These are phyloP conservation scores for Fusarium marasasianum DNA, from an alignment of 2,329 filamentous ascomycete genomes.

Conservation along the genomic window DNA sequence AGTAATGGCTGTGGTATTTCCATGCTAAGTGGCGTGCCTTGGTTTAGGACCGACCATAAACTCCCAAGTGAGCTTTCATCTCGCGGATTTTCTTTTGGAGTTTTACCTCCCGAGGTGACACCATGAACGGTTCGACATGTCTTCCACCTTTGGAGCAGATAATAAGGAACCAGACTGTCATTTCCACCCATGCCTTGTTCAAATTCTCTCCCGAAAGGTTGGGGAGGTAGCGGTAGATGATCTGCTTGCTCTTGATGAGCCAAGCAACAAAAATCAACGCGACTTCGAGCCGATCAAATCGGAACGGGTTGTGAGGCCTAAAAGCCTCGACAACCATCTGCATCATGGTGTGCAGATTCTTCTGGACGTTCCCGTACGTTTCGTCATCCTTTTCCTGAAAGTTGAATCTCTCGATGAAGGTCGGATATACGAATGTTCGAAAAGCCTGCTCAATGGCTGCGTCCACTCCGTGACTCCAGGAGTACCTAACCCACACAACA, in stretches of 20 bases:
- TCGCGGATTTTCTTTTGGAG: not conserved
- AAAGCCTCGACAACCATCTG: not conserved
- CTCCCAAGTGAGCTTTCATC: not conserved
- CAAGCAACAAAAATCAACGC: not conserved
- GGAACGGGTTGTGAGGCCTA: rapidly evolving
- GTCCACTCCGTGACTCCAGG: not conserved
- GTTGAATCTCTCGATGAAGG: rapidly evolving
- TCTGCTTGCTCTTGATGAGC: not conserved
- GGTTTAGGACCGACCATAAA: not conserved
- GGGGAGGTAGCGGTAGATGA: not conserved
- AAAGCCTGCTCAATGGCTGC: not conserved
- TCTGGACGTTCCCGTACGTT: rapidly evolving
- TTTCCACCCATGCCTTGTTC: not conserved
- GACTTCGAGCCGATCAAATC: rapidly evolving
- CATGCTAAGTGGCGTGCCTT: not conserved
- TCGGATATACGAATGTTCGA: not conserved
- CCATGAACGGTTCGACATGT: not conserved
- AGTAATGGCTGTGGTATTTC: not conserved
- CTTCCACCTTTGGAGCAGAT: not conserved
- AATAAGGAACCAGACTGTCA: not conserved
- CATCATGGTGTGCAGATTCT: rapidly evolving
- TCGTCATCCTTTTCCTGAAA: rapidly evolving
- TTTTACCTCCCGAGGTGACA: not conserved
- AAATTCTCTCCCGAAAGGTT: not conserved
- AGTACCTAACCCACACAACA: not conserved